Evolutionary conservation across 2,329 filamentous ascomycete species (phyloP), one percentile per base, ranked within the genome.

Genomic region (Huntiella moniliformis): DNA sequence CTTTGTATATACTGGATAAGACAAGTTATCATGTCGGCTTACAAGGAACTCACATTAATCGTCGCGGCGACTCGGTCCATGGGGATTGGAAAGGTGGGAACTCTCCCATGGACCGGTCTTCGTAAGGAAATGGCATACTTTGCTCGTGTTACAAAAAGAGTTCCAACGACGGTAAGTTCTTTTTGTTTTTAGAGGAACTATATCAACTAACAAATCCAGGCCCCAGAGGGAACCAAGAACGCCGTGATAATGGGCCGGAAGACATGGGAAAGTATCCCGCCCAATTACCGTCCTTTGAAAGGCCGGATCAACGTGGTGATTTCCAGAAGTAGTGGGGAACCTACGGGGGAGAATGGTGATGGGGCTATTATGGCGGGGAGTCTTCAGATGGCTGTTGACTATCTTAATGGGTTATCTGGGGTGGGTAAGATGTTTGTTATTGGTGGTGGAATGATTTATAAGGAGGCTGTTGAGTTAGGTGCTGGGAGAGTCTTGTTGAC

Each of bases 171-270:
- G 56, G 66, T 67, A 45, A 10, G 47, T 41, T 41, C 40, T 8
- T 33, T 35, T 16, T 42, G 12, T 12, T 11, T 13, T 2, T 5
- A 8, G 6, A 13, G n/a, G n/a, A 4, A n/a, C 15, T 22, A 42
- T 13, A 33, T 5, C 11, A 18, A 16, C 18, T 22, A n/a, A 32
- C 15, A 34, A 22, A 40, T 16, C 40, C 42, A 63, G 61, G 50
- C 56, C 3, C 54, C 61, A 2, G 48, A 61, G 5, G 52, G 57
- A 0, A 54, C 63, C 37, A 48, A 64, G 53, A 88, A 87, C 60
- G 82, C 83, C 13, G 83, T 96, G 44, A 80, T 98, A 54, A 98
- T 98, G 91, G 91, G 91, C 50, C 82, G 91, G 57, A 95, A 92
- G 63, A 98, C 91, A 0, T 98, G 88, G 79, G 85, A 93, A 44